phyloP scores from a whole-genome alignment of 164 flowering plant genomes.

The Nymphaea colorata region DNA sequence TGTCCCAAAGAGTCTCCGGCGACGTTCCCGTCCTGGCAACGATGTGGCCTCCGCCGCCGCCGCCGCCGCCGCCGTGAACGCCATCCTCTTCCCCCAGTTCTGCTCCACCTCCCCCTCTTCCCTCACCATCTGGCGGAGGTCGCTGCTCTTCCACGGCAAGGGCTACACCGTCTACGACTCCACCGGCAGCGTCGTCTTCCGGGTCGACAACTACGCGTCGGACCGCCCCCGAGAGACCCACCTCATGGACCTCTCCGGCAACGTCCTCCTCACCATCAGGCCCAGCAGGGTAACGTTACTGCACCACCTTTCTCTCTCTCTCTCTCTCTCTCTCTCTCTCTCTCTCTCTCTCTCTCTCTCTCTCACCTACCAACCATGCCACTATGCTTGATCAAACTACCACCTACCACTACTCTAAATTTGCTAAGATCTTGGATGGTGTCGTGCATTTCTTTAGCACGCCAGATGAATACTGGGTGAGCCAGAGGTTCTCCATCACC shows the following conservation, averaged over 20 bases:
- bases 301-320: neutral
- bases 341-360: neutral
- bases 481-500: too few species aligned
- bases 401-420: neutral
- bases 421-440: neutral
- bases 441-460: neutral
- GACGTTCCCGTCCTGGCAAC: too few species aligned
- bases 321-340: neutral
- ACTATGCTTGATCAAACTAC: neutral
- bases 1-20: too few species aligned
- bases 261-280: slow-evolving; percentile 13
- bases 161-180: slow-evolving; percentile 16
- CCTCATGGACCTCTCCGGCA: slow-evolving; percentile 14
- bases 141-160: slow-evolving; percentile 15
- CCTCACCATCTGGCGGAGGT: slow-evolving; percentile 15
- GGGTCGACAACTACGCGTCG: slow-evolving; percentile 13
- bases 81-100: neutral
- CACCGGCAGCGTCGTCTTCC: slow-evolving; percentile 9
- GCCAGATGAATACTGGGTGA: neutral
- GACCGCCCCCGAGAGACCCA: slow-evolving; percentile 8
- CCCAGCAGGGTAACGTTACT: slow-evolving; percentile 2
- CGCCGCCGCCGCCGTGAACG: neutral
- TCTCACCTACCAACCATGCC: neutral
- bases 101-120: slow-evolving; percentile 8
- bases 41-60: too few species aligned